Evolutionary conservation across 2,329 filamentous ascomycete species (phyloP), one percentile per base, ranked within the genome.

Genomic region (Fusarium annulatum): DNA sequence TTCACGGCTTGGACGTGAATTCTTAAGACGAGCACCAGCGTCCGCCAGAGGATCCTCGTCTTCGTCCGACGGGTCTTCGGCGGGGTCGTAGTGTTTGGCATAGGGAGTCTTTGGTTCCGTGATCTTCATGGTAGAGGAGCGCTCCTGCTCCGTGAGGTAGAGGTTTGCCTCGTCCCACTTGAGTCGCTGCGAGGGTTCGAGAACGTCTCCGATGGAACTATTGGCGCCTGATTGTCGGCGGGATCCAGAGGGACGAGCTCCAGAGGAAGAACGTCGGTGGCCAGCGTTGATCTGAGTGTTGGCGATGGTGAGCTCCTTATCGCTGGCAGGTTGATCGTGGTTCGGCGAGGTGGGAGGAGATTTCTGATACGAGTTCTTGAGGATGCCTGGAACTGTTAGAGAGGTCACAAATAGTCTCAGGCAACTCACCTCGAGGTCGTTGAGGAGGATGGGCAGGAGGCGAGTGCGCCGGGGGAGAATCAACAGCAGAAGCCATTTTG

Each of bases 131-230:
- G 95, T 98, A 71, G 93, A 92, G 67, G 92, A 94, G 83, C 94
- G 95, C 84, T 98, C 94, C 83, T 98, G 96, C 85, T 99, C 96
- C 12, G 96, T 96, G 60, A 99, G 89, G 84, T 98, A 99, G 38
- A 99, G 89, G 81, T 99, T 99, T 51, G 94, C 96, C 86, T 99
- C 96, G 82, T 99, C 96, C 96, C 96, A 99, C 85, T 98, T 97
- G 76, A 99, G 88, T 71, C 95, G 92, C 72, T 93, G 92, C 66
- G 89, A 91, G 23, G 86, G 82, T 46, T 88, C 86, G 51, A 85
- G 82, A 28, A 86, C 84, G 68, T 84, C 81, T 60, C 80, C 60
- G 43, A 59, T 82, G 67, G 79, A 81, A 58, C 85, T 83, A 69
- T 86, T 83, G 48, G 26, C 66, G 63, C 85, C 85, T 66, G 93